A percentile compares a stretch with the other conserved stretches of the same genome.
Evolutionary conservation across 2,329 filamentous ascomycete genomes (phyloP).

Genomic region (Diplodia seriata): DNA sequence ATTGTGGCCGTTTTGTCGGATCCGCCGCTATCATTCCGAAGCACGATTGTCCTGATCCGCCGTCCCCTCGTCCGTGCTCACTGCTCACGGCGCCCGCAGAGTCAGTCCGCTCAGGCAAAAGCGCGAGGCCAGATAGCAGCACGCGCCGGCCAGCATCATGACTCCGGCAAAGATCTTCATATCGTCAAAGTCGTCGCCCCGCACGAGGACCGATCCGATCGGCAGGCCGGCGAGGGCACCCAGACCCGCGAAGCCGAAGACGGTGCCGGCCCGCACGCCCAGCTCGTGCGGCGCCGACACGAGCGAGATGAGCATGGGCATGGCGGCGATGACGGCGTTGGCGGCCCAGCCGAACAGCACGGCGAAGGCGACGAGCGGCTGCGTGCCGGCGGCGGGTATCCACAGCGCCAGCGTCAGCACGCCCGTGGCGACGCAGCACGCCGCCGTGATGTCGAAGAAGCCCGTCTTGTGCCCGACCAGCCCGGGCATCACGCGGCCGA

Average conservation of each 20-base stretch:
- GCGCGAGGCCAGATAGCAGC: not conserved
- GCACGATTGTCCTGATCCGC: too few relatives aligned
- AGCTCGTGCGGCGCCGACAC: not conserved
- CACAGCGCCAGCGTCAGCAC: constrained; percentile 59
- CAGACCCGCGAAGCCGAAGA: not conserved
- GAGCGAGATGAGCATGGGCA: not conserved
- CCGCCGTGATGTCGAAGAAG: constrained; percentile 60
- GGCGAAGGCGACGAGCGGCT: constrained; percentile 53
- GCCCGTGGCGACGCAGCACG: constrained; percentile 54
- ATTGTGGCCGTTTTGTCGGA: too few relatives aligned
- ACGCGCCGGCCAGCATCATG: not conserved
- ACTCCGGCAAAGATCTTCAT: not conserved
- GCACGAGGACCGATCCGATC: not conserved
- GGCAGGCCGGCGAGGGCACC: not conserved
- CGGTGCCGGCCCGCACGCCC: not conserved
- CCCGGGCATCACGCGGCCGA: constrained; percentile 64
- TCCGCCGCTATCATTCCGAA: too few relatives aligned
- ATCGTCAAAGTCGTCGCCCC: not conserved
- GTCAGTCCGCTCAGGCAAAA: not conserved
- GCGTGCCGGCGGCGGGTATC: constrained; percentile 41
- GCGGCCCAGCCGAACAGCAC: constrained; percentile 60
- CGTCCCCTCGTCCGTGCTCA: not conserved
- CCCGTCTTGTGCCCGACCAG: constrained; percentile 62
- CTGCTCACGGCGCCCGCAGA: not conserved
- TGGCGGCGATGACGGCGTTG: constrained; percentile 58